phyloP scores from a whole-genome alignment of 1,284 basidiomycete species.

The Papiliotrema flavescens region DNA sequence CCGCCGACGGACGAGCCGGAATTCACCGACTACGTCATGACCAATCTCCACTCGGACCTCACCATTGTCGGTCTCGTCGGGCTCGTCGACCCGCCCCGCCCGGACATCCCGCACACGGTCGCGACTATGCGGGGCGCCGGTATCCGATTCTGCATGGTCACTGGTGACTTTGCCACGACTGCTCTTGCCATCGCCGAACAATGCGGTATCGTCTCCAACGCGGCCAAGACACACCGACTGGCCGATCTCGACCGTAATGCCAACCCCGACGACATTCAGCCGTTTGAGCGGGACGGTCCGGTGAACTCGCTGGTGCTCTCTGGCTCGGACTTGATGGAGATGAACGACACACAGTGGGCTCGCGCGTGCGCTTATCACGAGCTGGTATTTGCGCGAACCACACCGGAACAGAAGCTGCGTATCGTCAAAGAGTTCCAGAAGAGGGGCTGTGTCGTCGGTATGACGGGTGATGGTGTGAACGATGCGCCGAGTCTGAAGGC shows the following conservation, averaged over 20 bases:
- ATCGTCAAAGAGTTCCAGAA: constrained; percentile 63
- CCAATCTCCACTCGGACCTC: constrained; percentile 49
- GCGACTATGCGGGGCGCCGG: constrained; percentile 58
- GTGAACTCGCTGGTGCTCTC: constrained; percentile 49
- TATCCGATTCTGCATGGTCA: constrained; percentile 66
- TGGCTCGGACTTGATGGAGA: constrained; percentile 55
- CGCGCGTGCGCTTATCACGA: constrained; percentile 59
- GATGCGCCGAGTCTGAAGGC: constrained; percentile 60
- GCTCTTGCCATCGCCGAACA: constrained; percentile 58
- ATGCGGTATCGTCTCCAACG: constrained; percentile 59
- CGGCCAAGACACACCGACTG: constrained; percentile 50
- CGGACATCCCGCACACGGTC: constrained; percentile 58
- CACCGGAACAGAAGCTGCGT: constrained; percentile 66
- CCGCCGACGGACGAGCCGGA: constrained; percentile 43
- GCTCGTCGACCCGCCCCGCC: constrained; percentile 61
- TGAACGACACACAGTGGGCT: constrained; percentile 55
- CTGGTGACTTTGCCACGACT: constrained; percentile 57
- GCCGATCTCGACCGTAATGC: constrained; percentile 40
- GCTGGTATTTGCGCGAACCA: constrained; percentile 69
- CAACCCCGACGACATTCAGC: constrained; percentile 27
- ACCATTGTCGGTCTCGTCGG: constrained; percentile 62
- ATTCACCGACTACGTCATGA: constrained; percentile 43
- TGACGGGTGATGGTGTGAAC: constrained; percentile 67
- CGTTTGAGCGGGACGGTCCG: constrained; percentile 8
- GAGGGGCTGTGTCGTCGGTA: constrained; percentile 57